Percentiles rank a stretch among this genome's conserved stretches.
Evolutionary conservation across 805 yeast species (phyloP).

Genomic region (Pichia exigua): DNA sequence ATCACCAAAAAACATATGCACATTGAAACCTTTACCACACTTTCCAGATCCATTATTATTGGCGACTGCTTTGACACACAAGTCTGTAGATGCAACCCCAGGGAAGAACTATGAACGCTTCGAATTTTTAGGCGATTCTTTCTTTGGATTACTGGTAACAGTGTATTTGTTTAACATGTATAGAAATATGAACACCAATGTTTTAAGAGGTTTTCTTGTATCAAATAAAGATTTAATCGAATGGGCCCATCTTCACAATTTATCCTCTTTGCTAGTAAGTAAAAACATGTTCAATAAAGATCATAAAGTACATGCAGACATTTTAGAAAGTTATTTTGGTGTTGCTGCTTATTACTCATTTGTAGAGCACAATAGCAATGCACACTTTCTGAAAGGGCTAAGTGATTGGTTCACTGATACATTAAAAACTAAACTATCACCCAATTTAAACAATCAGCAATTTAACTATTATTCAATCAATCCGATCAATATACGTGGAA

Average conservation of each 20-base stretch:
- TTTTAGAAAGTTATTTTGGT: constrained; percentile 1
- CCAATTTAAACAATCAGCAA: no score
- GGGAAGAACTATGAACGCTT: constrained; percentile 1
- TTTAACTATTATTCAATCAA: background rate
- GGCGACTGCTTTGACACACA: background rate
- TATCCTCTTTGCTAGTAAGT: background rate
- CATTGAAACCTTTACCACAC: background rate
- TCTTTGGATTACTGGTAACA: background rate
- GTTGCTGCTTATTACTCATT: background rate
- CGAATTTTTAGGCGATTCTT: constrained; percentile 5
- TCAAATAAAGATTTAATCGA: background rate
- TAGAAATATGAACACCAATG: background rate
- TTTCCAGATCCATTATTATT: background rate
- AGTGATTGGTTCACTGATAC: background rate
- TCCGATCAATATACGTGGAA: background rate
- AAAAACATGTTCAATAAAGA: no score
- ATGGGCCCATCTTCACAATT: background rate
- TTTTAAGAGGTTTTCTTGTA: background rate
- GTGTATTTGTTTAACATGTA: background rate
- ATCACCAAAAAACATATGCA: no score
- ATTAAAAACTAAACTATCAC: background rate
- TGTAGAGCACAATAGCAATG: no score
- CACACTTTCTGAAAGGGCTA: no score
- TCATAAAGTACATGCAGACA: background rate
- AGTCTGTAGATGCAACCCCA: background rate